Evolutionary conservation across 1,284 basidiomycete species (phyloP).

Genomic region (Heterobasidion parviporum): DNA sequence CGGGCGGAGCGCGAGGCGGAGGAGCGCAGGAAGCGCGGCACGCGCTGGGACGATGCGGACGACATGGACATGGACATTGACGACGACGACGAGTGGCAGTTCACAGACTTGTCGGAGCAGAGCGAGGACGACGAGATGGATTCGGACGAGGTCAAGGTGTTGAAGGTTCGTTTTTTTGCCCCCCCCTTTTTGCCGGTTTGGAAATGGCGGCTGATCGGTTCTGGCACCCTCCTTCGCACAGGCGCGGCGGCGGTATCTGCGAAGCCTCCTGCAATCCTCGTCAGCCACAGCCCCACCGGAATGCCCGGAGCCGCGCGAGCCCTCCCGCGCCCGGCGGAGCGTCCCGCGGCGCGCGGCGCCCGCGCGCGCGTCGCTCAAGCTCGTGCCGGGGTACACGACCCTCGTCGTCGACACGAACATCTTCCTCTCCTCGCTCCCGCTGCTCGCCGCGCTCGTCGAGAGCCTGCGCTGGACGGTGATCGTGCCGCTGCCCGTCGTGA

Average conservation of each 20-base stretch:
- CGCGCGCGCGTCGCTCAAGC: constrained; percentile 34
- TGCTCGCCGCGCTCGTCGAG: constrained; percentile 74
- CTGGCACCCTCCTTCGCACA: constrained; percentile 19
- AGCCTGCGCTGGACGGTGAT: constrained; percentile 82
- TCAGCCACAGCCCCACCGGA: constrained; percentile 5
- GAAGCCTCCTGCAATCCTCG: constrained; percentile 43
- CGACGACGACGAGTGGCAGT: not conserved
- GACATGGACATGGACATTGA: constrained; percentile 4
- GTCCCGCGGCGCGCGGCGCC: constrained; percentile 19
- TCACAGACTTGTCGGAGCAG: constrained; percentile 25
- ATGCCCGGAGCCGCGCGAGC: constrained; percentile 6
- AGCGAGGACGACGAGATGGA: constrained; percentile 58
- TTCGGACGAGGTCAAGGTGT: constrained; percentile 62
- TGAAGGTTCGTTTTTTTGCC: constrained; percentile 49
- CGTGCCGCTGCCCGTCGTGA: constrained; percentile 89
- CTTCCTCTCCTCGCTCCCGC: constrained; percentile 69
- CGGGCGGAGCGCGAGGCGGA: constrained; percentile 56
- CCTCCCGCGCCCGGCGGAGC: constrained; percentile 21
- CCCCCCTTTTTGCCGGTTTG: not conserved
- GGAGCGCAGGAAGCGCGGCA: constrained; percentile 51
- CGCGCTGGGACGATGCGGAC: constrained; percentile 5
- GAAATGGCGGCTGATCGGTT: not conserved
- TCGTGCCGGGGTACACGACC: constrained; percentile 82
- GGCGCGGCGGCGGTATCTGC: constrained; percentile 63
- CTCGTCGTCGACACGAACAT: constrained; percentile 96